Percentiles rank a stretch among this genome's conserved stretches.
phyloP scores from a whole-genome alignment of 2,329 filamentous ascomycete species.

The Pleoardoris graminearum region DNA sequence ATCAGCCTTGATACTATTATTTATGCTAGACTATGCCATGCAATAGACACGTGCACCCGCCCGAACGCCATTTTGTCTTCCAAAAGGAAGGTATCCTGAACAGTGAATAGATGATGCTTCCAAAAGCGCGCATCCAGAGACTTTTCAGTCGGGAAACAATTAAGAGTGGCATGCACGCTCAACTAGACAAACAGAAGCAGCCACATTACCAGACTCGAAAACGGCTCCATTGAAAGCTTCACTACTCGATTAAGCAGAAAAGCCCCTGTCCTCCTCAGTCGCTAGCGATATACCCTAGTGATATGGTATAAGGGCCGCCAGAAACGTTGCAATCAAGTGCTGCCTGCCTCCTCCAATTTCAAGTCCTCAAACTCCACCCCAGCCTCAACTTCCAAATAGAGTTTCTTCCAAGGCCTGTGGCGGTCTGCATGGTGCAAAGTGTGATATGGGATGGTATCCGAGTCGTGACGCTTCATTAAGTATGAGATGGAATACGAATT shows the following conservation, averaged over 20 bases:
- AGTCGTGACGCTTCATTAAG: slow-evolving; percentile 47
- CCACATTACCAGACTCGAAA: slow-evolving; percentile 5
- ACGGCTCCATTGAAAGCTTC: slow-evolving; percentile 3
- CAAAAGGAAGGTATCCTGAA: neutral
- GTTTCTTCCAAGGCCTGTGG: slow-evolving; percentile 25
- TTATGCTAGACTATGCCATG: slow-evolving; percentile 11
- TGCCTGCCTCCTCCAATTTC: neutral
- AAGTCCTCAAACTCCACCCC: slow-evolving; percentile 6
- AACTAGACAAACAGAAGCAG: slow-evolving; percentile 1
- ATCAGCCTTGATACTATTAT: slow-evolving; percentile 5
- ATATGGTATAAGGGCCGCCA: neutral
- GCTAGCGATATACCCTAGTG: slow-evolving; percentile 2
- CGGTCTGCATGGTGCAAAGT: slow-evolving; percentile 41
- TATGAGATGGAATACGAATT: slow-evolving; percentile 40
- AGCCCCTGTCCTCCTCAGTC: neutral
- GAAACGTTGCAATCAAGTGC: neutral
- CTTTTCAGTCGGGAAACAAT: neutral
- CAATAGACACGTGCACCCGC: neutral
- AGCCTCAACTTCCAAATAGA: slow-evolving; percentile 32
- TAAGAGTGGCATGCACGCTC: neutral
- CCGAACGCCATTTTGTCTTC: neutral
- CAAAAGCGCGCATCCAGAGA: neutral
- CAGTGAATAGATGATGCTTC: neutral
- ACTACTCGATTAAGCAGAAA: slow-evolving; percentile 5
- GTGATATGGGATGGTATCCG: slow-evolving; percentile 35